phyloP scores from a whole-genome alignment of 805 yeast species.

The Nakazawaea siamensis region DNA sequence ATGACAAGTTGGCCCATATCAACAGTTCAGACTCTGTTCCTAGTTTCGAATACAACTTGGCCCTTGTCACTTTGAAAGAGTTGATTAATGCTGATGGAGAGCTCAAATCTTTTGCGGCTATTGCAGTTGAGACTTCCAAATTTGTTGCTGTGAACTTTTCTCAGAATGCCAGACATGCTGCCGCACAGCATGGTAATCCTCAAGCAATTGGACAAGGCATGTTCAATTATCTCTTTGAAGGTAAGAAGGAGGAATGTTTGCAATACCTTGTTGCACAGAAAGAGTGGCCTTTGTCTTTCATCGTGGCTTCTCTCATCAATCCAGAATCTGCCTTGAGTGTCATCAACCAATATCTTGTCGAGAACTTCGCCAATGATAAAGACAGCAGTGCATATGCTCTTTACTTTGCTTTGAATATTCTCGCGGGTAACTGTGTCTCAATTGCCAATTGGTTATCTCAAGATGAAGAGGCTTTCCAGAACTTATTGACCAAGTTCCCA shows the following conservation, averaged over 20 bases:
- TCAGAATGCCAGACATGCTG: not conserved
- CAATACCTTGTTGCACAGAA: slow-evolving; percentile 49
- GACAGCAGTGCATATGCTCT: slow-evolving; percentile 28
- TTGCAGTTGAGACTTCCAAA: slow-evolving; percentile 4
- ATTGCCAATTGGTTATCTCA: slow-evolving; percentile 42
- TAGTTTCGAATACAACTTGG: not conserved
- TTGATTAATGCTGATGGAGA: slow-evolving; percentile 26
- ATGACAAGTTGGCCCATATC: slow-evolving; percentile 18
- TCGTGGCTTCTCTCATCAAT: slow-evolving; percentile 61
- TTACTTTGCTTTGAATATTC: slow-evolving; percentile 52
- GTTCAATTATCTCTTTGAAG: slow-evolving; percentile 38
- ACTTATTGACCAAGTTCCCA: slow-evolving; percentile 1
- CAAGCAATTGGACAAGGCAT: not conserved
- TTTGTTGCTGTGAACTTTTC: not conserved
- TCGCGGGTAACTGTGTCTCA: slow-evolving; percentile 50
- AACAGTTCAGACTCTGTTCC: too few species aligned
- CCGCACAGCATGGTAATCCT: not conserved
- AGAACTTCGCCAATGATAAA: slow-evolving; percentile 31
- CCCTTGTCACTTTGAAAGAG: slow-evolving; percentile 9
- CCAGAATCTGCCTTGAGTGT: slow-evolving; percentile 50
- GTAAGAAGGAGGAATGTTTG: slow-evolving; percentile 62
- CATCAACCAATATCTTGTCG: slow-evolving; percentile 49
- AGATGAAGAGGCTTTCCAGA: slow-evolving; percentile 16
- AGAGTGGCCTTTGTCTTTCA: slow-evolving; percentile 72
- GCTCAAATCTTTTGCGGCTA: slow-evolving; percentile 9